Base-by-base conservation (phyloP, 2,329 filamentous ascomycete species). In the Cordyceps tenuipes region DNA sequence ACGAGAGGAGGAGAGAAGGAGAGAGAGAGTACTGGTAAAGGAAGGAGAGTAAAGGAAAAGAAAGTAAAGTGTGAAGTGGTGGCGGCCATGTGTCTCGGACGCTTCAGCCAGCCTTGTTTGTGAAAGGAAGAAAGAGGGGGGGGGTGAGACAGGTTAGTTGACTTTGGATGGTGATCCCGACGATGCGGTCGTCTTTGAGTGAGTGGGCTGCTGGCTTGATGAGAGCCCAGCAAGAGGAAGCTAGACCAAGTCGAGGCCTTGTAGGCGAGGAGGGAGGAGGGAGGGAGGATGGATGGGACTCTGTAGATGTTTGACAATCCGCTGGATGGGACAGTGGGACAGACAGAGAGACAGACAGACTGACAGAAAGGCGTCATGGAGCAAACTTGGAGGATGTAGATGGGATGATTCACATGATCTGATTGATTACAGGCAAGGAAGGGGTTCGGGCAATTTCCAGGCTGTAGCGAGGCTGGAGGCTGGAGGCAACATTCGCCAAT, bases 221-320 rank as follows among this genome's bases (percentile, higher is more conserved):
- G 21, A 46, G 19, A 29, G 46, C 21, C 23, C 31, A 41, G n/a
- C 26, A 21, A 19, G 15, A 15, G 44, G 6, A 36, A 58, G 39
- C 57, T 59, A 59, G 21, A 29, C 57, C 57, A 13, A 59, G 57
- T 52, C 49, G 29, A 59, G 47, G 57, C 19, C 41, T 50, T 9
- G 39, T 29, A 59, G 48, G 57, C 57, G 57, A 59, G 48, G 34
- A 36, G n/a, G n/a, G n/a, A n/a, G n/a, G n/a, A n/a, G n/a, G n/a
- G n/a, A n/a, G n/a, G n/a, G n/a, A n/a, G n/a, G n/a, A n/a, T n/a
- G n/a, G n/a, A n/a, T n/a, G n/a, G 57, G 46, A 36, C 56, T 57
- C 7, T 26, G 29, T 26, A 41, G 26, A 29, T 29, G 21, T 5
- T 39, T 17, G 12, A 3, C 19, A 48, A 7, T 17, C 41, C 41